Evolutionary conservation across 495 filamentous ascomycete genomes (phyloP).

Genomic region (Arthonia radiata): DNA sequence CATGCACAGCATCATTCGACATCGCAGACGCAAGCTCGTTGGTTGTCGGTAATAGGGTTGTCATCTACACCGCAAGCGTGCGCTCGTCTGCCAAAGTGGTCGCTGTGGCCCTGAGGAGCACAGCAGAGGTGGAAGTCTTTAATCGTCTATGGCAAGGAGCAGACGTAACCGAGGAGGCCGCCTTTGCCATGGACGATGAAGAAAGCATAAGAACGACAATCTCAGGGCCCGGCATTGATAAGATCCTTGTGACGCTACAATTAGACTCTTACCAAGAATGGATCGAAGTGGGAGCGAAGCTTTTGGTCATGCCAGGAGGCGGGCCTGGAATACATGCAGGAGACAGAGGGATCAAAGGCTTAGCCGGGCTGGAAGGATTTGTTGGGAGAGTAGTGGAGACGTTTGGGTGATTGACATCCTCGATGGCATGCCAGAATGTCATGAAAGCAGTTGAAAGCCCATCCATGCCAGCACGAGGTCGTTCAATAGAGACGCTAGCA

Average conservation of each 20-base stretch:
- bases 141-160: conserved; percentile 3
- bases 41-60: conserved; percentile 34
- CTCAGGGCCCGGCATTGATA: conserved; percentile 7
- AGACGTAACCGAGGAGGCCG: conserved; percentile 7
- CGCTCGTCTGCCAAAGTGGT: conserved; percentile 50
- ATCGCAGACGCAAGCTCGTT: not conserved
- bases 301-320: conserved; percentile 51
- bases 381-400: conserved; percentile 36
- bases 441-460: too few relatives aligned
- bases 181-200: conserved; percentile 12
- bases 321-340: conserved; percentile 21
- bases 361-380: conserved; percentile 38
- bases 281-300: conserved; percentile 54
- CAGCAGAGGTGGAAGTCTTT: conserved; percentile 12
- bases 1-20: conserved; percentile 15
- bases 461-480: too few relatives aligned
- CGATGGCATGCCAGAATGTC: too few relatives aligned
- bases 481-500: too few relatives aligned
- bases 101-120: conserved; percentile 8
- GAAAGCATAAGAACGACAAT: conserved; percentile 4
- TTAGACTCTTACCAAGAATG: conserved; percentile 59
- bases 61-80: conserved; percentile 71
- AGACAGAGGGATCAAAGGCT: conserved; percentile 28
- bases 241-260: conserved; percentile 45
- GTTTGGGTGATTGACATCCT: too few relatives aligned